These are phyloP conservation scores for Kwoniella shivajii DNA, from an alignment of 1,284 basidiomycete genomes.

Conservation along the genomic window DNA sequence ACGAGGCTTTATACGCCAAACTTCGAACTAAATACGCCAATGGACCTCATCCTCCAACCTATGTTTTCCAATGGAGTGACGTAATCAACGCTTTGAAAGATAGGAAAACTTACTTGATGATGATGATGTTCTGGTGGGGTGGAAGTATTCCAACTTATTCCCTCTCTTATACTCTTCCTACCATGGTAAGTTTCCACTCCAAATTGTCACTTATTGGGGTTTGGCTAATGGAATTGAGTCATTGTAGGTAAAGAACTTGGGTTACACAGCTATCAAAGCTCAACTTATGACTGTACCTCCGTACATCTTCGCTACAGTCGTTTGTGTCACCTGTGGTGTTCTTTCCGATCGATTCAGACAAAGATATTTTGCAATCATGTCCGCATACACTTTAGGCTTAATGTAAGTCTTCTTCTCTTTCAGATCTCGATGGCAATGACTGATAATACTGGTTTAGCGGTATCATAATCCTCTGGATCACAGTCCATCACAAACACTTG, in stretches of 20 bases:
- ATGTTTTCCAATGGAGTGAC: neutral
- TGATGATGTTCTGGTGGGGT: neutral
- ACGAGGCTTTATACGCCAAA: neutral
- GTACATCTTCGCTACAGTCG: slow-evolving; percentile 36
- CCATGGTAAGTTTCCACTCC: too few species aligned
- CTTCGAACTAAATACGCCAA: neutral
- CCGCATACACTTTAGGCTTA: neutral
- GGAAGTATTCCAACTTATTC: slow-evolving; percentile 55
- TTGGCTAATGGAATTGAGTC: too few species aligned
- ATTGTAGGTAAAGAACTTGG: slow-evolving; percentile 52
- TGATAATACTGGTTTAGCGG: too few species aligned
- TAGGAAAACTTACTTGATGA: neutral
- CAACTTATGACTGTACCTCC: slow-evolving; percentile 63
- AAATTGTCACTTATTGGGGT: too few species aligned
- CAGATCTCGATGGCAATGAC: too few species aligned
- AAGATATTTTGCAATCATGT: neutral
- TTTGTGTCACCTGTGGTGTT: slow-evolving; percentile 15
- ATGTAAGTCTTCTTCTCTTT: too few species aligned
- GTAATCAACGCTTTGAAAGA: neutral
- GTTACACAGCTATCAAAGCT: slow-evolving; percentile 68
- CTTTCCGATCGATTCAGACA: neutral
- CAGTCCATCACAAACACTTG: neutral
- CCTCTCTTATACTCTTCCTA: slow-evolving; percentile 61
- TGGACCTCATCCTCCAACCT: neutral
- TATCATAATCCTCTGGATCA: neutral